These are phyloP conservation scores for Cytospora leucostoma DNA, from an alignment of 2,329 filamentous ascomycete species.

Conservation along the genomic window DNA sequence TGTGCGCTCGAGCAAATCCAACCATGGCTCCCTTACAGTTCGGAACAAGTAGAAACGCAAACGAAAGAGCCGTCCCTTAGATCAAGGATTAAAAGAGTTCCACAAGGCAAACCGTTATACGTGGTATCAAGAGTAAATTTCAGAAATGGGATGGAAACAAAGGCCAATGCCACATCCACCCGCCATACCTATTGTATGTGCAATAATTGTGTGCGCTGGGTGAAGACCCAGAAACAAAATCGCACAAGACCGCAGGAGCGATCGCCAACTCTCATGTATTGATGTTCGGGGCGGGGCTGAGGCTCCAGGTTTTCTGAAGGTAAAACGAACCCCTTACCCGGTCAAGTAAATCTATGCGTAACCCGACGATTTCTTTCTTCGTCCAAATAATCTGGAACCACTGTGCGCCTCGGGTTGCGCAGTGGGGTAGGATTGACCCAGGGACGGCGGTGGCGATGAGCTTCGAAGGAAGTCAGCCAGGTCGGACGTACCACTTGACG, in stretches of 20 bases:
- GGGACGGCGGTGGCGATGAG: slow-evolving; percentile 60
- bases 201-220: neutral
- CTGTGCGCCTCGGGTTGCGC: slow-evolving; percentile 8
- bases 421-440: slow-evolving; percentile 11
- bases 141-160: slow-evolving; percentile 11
- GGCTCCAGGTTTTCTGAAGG: neutral
- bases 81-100: neutral
- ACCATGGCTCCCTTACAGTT: neutral
- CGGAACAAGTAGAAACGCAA: neutral
- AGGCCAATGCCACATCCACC: neutral
- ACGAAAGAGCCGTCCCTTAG: neutral
- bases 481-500: slow-evolving; percentile 59
- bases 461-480: slow-evolving; percentile 72
- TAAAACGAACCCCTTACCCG: neutral
- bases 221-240: neutral
- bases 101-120: slow-evolving; percentile 3
- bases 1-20: neutral
- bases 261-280: neutral
- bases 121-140: slow-evolving; percentile 16
- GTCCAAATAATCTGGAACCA: slow-evolving; percentile 25
- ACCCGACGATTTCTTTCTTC: slow-evolving; percentile 25
- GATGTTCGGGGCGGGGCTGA: neutral
- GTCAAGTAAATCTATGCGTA: slow-evolving; percentile 10
- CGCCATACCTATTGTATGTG: slow-evolving; percentile 14
- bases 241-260: neutral